Base-by-base conservation (phyloP, 2,329 filamentous ascomycete genomes). In the Pezicula neosporulosa region DNA sequence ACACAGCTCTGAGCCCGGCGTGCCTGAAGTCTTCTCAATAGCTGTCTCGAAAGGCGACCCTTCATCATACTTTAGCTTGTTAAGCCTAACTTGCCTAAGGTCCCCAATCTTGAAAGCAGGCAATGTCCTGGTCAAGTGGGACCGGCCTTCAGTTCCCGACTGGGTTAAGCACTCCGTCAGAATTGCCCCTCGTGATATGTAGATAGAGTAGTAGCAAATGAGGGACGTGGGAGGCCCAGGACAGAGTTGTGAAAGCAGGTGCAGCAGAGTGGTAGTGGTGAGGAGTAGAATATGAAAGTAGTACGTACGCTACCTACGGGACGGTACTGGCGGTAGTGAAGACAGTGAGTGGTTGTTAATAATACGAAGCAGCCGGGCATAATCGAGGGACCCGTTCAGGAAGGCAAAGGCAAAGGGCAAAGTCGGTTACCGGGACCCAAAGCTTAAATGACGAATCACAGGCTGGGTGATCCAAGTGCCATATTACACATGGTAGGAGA, bases 1-100 rank as follows among this genome's bases (percentile, higher is more conserved):
- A 30, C 30, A 33, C 9, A 33, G 30, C 47, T 43, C 48, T 53
- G 47, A 52, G 44, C 33, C 53, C 39, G 42, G 54, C 54, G 49
- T 51, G 42, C 54, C 60, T 58, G 56, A 56, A 55, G 50, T 58
- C 53, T 56, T 64, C 60, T 62, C 60, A 61, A 58, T 59, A 38
- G 56, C 57, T 54, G 51, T 56, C 51, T 54, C 50, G 52, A 55
- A 47, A 48, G 44, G 59, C 56, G 56, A 59, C 54, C 61, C 61
- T 46, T 64, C 63, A 65, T 65, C 48, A 59, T 64, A 59, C 42
- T 44, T 33, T 33, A 33, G 39, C 42, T 44, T 16, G 53, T 56
- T 58, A 55, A 24, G 24, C 6, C 24, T 24, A 6, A 24, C 24
- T 24, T 24, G 3, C 24, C 24, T 24, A 24, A 44, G 51, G 42